Percentiles rank a stretch among this genome's conserved stretches.
phyloP scores from a whole-genome alignment of 2,329 filamentous ascomycete genomes.

The Pseudogymnoascus sp. region DNA sequence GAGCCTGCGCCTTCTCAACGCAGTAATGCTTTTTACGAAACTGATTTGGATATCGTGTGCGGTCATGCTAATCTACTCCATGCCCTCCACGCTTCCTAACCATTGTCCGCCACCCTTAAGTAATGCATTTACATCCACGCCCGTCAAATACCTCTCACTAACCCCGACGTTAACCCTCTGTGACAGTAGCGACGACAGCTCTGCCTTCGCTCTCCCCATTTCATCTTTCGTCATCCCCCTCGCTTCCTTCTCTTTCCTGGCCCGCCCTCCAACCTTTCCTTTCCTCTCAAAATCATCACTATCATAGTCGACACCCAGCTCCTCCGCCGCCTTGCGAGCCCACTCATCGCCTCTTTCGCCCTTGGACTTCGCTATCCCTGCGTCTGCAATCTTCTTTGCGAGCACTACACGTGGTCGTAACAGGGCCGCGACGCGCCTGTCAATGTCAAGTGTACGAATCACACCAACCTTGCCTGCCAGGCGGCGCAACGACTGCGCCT shows the following conservation, averaged over 20 bases:
- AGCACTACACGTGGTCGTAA: slow-evolving; percentile 70
- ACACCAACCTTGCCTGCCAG: slow-evolving; percentile 79
- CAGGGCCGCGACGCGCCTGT: slow-evolving; percentile 67
- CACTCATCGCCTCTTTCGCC: slow-evolving; percentile 75
- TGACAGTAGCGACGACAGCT: slow-evolving; percentile 61
- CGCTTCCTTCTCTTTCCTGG: slow-evolving; percentile 65
- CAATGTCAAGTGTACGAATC: slow-evolving; percentile 74
- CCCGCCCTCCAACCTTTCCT: slow-evolving; percentile 63
- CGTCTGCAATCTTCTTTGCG: slow-evolving; percentile 81
- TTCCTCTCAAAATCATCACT: slow-evolving; percentile 72
- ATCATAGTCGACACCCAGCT: slow-evolving; percentile 90
- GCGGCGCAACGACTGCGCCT: slow-evolving; percentile 74
- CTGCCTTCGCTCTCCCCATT: slow-evolving; percentile 57
- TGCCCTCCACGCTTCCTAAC: slow-evolving; percentile 26
- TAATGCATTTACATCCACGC: slow-evolving; percentile 73
- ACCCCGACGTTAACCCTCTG: slow-evolving; percentile 79
- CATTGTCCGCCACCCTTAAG: slow-evolving; percentile 48
- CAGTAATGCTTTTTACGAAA: neutral
- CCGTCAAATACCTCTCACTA: slow-evolving; percentile 75
- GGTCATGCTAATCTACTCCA: slow-evolving; percentile 14
- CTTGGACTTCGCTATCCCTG: slow-evolving; percentile 78
- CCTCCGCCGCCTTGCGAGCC: slow-evolving; percentile 76
- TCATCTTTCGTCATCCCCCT: slow-evolving; percentile 63
- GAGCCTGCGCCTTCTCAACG: neutral
- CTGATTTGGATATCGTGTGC: slow-evolving; percentile 2